These are phyloP conservation scores for Phytophthora fragariae DNA, from an alignment of 352 stramenopile genomes.

Conservation along the genomic window DNA sequence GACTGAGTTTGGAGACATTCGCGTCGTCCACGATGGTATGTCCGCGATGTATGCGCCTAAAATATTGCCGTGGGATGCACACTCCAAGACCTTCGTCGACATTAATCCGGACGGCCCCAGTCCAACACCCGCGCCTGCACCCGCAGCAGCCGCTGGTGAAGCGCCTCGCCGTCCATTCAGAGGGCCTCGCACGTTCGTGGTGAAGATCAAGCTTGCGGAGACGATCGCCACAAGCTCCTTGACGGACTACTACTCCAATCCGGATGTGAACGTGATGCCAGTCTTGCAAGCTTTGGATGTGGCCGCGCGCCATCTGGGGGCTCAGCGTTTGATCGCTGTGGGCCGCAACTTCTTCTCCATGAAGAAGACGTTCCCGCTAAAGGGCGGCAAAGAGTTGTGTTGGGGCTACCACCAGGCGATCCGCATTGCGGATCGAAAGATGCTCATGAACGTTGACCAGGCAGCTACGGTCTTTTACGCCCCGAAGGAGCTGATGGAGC, in stretches of 20 bases:
- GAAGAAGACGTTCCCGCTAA: conserved; percentile 62
- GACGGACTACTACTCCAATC: conserved; percentile 59
- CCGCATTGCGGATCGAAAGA: conserved; percentile 54
- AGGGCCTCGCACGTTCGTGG: conserved; percentile 64
- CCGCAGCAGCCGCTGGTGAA: conserved; percentile 30
- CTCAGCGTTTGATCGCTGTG: conserved; percentile 66
- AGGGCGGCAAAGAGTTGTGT: conserved; percentile 72
- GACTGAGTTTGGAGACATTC: conserved; percentile 57
- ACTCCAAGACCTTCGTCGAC: conserved; percentile 54
- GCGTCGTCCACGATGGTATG: conserved; percentile 75
- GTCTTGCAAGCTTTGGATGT: conserved; percentile 79
- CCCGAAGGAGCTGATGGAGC: conserved; percentile 57
- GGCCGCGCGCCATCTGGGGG: conserved; percentile 63
- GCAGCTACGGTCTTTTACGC: conserved; percentile 77
- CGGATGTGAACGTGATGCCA: conserved; percentile 66
- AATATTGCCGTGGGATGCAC: conserved; percentile 58
- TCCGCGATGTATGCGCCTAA: conserved; percentile 59
- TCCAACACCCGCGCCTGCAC: conserved; percentile 20
- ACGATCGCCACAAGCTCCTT: conserved; percentile 58
- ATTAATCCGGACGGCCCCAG: conserved; percentile 57
- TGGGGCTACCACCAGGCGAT: conserved; percentile 83
- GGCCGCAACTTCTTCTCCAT: conserved; percentile 80
- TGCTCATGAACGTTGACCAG: conserved; percentile 81
- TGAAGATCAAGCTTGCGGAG: conserved; percentile 76
- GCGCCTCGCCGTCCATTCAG: conserved; percentile 36